Percentiles rank a stretch among this genome's conserved stretches.
Evolutionary conservation across 1,284 basidiomycete species (phyloP).

Genomic region (Termitomyces sp.): DNA sequence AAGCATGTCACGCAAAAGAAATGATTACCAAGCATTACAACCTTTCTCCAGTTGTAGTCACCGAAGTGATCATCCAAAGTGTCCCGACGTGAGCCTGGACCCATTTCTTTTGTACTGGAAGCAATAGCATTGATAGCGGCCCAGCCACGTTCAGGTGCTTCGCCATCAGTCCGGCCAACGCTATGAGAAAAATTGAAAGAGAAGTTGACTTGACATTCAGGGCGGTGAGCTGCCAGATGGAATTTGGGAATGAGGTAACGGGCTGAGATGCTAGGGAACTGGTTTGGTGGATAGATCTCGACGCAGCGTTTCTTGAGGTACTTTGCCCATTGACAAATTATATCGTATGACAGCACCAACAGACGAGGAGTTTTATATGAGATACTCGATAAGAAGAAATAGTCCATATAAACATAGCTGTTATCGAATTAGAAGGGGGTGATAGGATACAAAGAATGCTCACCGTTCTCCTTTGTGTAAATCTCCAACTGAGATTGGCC

Average conservation of each 20-base stretch:
- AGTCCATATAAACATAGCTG: slow-evolving; percentile 34
- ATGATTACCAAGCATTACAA: slow-evolving; percentile 16
- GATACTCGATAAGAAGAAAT: slow-evolving; percentile 2
- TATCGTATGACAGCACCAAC: slow-evolving; percentile 27
- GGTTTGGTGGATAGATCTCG: neutral
- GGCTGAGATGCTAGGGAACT: neutral
- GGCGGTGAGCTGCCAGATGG: slow-evolving; percentile 21
- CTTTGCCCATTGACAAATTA: slow-evolving; percentile 23
- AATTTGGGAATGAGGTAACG: slow-evolving; percentile 7
- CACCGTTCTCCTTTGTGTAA: slow-evolving; percentile 10
- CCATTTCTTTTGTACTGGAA: neutral
- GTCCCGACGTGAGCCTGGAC: neutral
- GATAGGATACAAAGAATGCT: neutral
- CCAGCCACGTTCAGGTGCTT: neutral
- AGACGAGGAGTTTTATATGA: neutral
- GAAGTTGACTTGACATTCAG: slow-evolving; percentile 19
- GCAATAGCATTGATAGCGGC: neutral
- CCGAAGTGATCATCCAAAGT: neutral
- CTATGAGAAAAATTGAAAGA: slow-evolving; percentile 22
- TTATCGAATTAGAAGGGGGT: neutral
- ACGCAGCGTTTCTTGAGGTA: neutral
- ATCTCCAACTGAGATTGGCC: slow-evolving; percentile 1
- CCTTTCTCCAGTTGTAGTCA: slow-evolving; percentile 21
- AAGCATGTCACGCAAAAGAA: neutral
- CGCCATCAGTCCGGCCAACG: slow-evolving; percentile 20